phyloP scores from a whole-genome alignment of 169 alveolate species.

The Eimeria acervulina region DNA sequence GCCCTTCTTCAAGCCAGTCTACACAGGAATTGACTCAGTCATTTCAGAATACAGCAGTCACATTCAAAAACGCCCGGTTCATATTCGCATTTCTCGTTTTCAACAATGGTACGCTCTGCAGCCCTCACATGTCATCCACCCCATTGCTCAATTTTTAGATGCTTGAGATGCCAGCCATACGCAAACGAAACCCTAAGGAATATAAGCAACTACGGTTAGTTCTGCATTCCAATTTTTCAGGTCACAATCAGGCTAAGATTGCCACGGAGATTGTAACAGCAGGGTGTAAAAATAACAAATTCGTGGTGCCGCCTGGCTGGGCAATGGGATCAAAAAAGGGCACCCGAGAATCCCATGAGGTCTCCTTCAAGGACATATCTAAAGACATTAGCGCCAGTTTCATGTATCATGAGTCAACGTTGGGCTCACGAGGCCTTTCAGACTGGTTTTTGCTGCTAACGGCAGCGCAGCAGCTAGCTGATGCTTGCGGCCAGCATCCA shows the following conservation, averaged over 20 bases:
- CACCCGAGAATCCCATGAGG: neutral
- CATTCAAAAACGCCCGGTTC: conserved; percentile 46
- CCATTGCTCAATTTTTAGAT: neutral
- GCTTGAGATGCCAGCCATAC: neutral
- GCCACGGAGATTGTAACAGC: conserved; percentile 58
- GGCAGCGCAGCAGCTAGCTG: conserved; percentile 59
- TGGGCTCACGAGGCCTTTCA: conserved; percentile 25
- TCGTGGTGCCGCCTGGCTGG: conserved; percentile 49
- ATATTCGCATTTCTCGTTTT: conserved; percentile 19
- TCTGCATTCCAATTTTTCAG: conserved; percentile 9
- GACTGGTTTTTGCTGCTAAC: conserved; percentile 37
- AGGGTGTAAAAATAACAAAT: conserved; percentile 24
- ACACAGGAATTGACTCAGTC: neutral
- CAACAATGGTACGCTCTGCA: conserved; percentile 53
- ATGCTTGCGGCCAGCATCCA: conserved; percentile 11
- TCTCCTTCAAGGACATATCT: conserved; percentile 26
- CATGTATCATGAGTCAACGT: neutral
- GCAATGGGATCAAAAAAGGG: conserved; percentile 5
- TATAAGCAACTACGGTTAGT: neutral
- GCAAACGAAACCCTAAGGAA: neutral
- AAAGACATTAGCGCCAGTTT: conserved; percentile 10
- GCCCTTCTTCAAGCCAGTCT: conserved; percentile 21
- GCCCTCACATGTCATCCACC: neutral
- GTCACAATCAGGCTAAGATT: conserved; percentile 64
- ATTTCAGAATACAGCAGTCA: conserved; percentile 2